Percentiles rank a stretch among this genome's conserved stretches.
Conservation (phyloP, 1,284 basidiomycete genomes). For the Sutorius eximius region DNA sequence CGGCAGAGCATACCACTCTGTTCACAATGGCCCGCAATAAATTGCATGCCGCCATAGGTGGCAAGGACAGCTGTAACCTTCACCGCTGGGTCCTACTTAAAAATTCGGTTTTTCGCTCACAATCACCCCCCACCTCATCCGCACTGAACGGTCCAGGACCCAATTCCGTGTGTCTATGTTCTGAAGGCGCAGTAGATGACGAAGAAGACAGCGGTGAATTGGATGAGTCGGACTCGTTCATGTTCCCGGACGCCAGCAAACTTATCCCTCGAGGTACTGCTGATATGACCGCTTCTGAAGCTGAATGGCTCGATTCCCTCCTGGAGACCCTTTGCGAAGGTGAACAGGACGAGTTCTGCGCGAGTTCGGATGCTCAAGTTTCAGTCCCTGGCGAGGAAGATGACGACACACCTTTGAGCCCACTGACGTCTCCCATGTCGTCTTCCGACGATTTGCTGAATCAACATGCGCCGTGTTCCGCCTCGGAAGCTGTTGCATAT, state of each 20-base stretch:
- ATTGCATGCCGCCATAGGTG: conserved; percentile 59
- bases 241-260: conserved; percentile 73
- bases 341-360: conserved; percentile 56
- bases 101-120: conserved; percentile 69
- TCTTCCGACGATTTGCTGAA: conserved; percentile 68
- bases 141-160: conserved; percentile 29
- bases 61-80: conserved; percentile 69
- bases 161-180: conserved; percentile 38
- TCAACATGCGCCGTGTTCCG: conserved; percentile 48
- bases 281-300: conserved; percentile 55
- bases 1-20: conserved; percentile 48
- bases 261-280: conserved; percentile 42
- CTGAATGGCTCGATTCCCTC: conserved; percentile 76
- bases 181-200: conserved; percentile 42
- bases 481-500: conserved; percentile 53
- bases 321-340: conserved; percentile 67
- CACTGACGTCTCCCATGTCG: conserved; percentile 63
- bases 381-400: conserved; percentile 52
- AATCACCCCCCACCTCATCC: conserved; percentile 37
- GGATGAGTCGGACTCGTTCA: conserved; percentile 60
- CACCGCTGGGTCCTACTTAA: conserved; percentile 84
- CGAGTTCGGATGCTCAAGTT: conserved; percentile 43
- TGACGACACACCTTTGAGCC: conserved; percentile 54
- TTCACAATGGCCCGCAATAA: conserved; percentile 71
- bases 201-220: conserved; percentile 39